phyloP scores from a whole-genome alignment of 23 red algal genomes.

The Chondrus crispus region DNA sequence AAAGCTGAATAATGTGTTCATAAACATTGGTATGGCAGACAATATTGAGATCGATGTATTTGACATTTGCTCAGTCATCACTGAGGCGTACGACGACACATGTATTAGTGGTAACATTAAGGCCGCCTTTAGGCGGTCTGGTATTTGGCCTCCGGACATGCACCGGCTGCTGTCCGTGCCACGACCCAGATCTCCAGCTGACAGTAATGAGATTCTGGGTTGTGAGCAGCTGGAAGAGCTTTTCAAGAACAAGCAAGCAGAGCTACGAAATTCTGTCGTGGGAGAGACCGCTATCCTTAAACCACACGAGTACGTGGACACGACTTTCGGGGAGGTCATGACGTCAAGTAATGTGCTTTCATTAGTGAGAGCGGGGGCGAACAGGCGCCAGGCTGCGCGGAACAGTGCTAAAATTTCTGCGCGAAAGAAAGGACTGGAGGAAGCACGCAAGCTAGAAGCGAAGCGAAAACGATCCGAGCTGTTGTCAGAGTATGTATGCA shows the following conservation, averaged over 20 bases:
- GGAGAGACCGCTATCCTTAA: not conserved
- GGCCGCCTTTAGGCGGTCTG: not conserved
- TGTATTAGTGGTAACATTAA: not conserved
- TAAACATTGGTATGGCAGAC: not conserved
- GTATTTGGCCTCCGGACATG: not conserved
- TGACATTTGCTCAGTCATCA: not conserved
- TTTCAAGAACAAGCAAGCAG: not conserved
- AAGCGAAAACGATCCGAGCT: too few relatives aligned
- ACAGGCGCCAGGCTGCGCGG: too few relatives aligned
- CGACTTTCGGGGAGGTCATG: not conserved
- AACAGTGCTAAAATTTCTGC: too few relatives aligned
- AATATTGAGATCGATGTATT: not conserved
- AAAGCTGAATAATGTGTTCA: not conserved
- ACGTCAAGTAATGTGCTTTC: not conserved
- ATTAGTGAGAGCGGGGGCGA: not conserved
- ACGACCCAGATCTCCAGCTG: not conserved
- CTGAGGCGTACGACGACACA: not conserved
- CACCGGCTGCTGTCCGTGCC: not conserved
- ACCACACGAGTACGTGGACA: not conserved
- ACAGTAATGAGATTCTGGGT: not conserved
- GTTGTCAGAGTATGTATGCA: too few relatives aligned
- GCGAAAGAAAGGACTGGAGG: too few relatives aligned
- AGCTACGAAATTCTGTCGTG: not conserved
- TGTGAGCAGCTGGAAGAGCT: not conserved
- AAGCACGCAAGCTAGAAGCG: too few relatives aligned